Base-by-base conservation (phyloP, 495 filamentous ascomycete genomes). In the Neurospora sp. region DNA sequence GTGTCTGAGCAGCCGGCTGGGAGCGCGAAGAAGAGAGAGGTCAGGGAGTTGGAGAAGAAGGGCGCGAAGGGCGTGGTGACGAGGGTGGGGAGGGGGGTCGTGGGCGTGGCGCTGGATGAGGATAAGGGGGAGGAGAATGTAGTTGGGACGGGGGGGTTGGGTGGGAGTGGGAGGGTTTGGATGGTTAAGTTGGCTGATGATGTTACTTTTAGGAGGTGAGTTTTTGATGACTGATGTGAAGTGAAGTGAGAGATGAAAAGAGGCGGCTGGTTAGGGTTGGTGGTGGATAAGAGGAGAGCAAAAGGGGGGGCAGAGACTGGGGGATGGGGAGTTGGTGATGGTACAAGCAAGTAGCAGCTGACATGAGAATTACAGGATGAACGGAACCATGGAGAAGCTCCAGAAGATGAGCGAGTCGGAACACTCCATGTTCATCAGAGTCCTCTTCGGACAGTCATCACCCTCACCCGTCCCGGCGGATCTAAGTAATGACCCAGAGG, bases 181-280 rank as follows among this genome's bases (percentile, higher is more conserved):
- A 77, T 89, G 39, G 90, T 99, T 27, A 98, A 98, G 84, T 83
- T 98, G 78, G 94, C 96, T 18, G 97, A 98, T 82, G 96, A 98
- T 83, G 91, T 97, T 75, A 97, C 94, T 44, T 94, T 92, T 82
- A 88, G 92, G 82, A 86, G 94, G 91, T 93, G 72, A 84, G 75
- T 73, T 37, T 72, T 31, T 31, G 31, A 31, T 31, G 31, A 31
- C 31, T 31, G 31, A 31, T 31, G 31, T 31, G 31, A 31, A 31
- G 31, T 31, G 31, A 31, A 31, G 31, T 31, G 31, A 31, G 31
- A 31, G 31, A 31, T 31, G 31, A 31, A 31, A 31, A 31, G 31
- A 31, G 31, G 31, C 31, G 31, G 31, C 31, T 46, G 14, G 66
- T 44, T 62, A 16, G 20, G 23, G 69, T 42, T 31, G 44, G 7